These are phyloP conservation scores for Toxicodendron radicans DNA, from an alignment of 345 rosid species.

Conservation along the genomic window DNA sequence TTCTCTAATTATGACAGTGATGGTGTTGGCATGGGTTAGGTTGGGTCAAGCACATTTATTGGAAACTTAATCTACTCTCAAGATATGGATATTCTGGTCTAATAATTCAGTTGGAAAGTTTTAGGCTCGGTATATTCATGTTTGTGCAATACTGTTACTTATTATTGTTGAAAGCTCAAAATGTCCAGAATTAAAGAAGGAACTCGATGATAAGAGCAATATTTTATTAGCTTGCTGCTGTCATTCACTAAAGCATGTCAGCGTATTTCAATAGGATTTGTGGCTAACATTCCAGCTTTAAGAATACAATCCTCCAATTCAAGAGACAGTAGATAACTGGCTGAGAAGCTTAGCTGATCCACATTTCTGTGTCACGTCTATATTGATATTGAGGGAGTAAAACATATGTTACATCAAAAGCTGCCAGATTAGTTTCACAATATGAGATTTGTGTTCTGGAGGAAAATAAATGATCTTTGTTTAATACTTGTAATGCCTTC, in stretches of 20 bases:
- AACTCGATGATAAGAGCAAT: not conserved
- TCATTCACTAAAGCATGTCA: not conserved
- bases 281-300: not conserved
- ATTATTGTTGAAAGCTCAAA: not conserved
- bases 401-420: constrained; percentile 1
- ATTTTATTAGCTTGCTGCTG: not conserved
- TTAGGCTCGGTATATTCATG: not conserved
- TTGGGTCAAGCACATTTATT: not conserved
- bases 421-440: not conserved
- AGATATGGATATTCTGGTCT: not conserved
- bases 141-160: not conserved
- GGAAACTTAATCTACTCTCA: not conserved
- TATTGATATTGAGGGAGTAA: not conserved
- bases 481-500: constrained; percentile 13
- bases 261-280: not conserved
- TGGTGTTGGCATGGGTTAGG: not conserved
- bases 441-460: not conserved
- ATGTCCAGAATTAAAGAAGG: not conserved
- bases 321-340: not conserved
- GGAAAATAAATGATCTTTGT: not conserved
- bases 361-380: not conserved
- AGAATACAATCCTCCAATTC: not conserved
- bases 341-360: not conserved
- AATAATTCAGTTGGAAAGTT: not conserved
- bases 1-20: not conserved